Base-by-base conservation (phyloP, 495 filamentous ascomycete genomes). In the Penicillium verhagenii region DNA sequence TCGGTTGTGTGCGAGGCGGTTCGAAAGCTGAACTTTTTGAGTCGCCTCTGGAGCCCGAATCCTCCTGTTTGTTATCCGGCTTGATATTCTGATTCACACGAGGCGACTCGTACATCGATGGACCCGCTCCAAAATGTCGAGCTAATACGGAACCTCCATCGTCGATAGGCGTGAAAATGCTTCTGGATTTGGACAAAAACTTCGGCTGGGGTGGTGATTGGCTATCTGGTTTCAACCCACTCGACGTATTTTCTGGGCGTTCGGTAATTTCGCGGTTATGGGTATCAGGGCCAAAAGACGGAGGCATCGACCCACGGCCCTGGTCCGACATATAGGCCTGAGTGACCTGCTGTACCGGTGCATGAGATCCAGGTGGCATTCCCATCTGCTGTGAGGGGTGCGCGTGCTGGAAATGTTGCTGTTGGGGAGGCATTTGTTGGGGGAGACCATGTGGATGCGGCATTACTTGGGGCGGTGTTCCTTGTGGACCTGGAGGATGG, bases 101-200 rank as follows among this genome's bases (percentile, higher is more conserved):
- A 3, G 73, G 67, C 6, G 72, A 66, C 38, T 85, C 82, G 28
- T 61, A 68, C 52, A 49, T 62, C 31, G 65, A 84, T 61, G 57
- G 80, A 58, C 65, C 77, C 10, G 70, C 75, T 37, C 89, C 90
- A 65, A 94, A 88, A 71, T 96, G 91, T 50, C 91, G 88, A 13
- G 89, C 89, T 20, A 97, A 76, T 57, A 96, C 85, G 6, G 94
- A 97, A 42, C 89, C 83, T 53, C 86, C 90, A 65, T 96, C 93
- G 59, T 96, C 94, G 52, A 97, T 96, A 2, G 94, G 94, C 1
- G 94, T 98, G 62, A 96, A 97, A 49, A 97, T 97, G 69, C 92
- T 96, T 52, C 91, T 86, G 7, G 88, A 88, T 69, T 93, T 92
- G 18, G 85, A 84, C n/a, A 89, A 71, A 21, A 89, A 87, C 65